phyloP scores from a whole-genome alignment of 176 grass and related monocot genomes.

The Aegilops sharonensis region DNA sequence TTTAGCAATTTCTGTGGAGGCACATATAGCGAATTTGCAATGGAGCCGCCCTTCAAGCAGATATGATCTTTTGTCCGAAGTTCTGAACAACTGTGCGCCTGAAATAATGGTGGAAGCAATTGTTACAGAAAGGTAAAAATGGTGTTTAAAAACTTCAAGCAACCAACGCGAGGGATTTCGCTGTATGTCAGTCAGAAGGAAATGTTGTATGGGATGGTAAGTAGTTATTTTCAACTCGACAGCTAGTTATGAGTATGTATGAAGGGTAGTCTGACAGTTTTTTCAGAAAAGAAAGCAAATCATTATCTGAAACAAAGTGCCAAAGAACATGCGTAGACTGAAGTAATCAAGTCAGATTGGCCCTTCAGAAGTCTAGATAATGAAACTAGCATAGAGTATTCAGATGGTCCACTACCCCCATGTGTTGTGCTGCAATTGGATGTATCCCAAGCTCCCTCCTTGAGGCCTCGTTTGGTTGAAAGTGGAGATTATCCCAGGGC shows the following conservation, averaged over 20 bases:
- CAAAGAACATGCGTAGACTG: slow-evolving; percentile 17
- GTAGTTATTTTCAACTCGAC: background rate
- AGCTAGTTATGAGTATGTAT: no score
- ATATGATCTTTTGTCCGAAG: no score
- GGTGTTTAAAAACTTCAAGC: background rate
- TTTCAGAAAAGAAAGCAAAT: background rate
- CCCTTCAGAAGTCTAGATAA: slow-evolving; percentile 4
- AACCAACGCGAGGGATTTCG: background rate
- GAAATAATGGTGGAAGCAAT: background rate
- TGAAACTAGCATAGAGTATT: background rate
- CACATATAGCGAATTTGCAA: no score
- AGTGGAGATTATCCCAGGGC: no score
- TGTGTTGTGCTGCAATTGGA: no score
- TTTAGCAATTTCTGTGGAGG: no score
- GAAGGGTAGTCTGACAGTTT: no score
- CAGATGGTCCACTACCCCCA: background rate
- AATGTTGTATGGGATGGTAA: background rate
- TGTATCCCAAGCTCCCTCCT: no score
- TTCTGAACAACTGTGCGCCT: no score
- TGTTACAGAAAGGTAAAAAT: slow-evolving; percentile 25
- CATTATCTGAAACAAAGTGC: slow-evolving; percentile 3
- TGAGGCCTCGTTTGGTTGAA: no score
- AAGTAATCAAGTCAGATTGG: slow-evolving; percentile 12
- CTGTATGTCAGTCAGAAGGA: background rate
- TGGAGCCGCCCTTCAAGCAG: no score